phyloP scores from a whole-genome alignment of 1,284 basidiomycete genomes.

The Ustilago bromivora region DNA sequence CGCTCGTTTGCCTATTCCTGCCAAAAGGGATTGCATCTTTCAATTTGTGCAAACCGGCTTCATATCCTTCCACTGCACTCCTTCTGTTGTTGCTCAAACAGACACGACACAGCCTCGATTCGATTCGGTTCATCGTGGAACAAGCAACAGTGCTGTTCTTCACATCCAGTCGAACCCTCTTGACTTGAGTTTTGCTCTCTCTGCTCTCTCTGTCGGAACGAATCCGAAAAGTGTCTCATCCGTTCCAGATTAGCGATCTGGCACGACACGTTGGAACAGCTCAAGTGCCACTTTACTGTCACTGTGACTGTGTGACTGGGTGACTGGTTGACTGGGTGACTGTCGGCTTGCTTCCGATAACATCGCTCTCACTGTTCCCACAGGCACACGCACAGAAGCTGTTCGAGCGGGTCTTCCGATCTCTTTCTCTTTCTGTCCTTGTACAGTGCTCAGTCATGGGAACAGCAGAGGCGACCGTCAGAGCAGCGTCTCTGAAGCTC shows the following conservation, averaged over 20 bases:
- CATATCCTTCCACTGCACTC: background rate
- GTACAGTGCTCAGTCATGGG: conserved; percentile 4
- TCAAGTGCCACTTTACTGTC: too few relatives aligned
- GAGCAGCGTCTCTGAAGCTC: background rate
- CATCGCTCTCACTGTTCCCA: background rate
- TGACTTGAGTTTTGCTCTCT: background rate
- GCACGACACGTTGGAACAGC: background rate
- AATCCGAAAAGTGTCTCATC: background rate
- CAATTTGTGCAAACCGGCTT: background rate
- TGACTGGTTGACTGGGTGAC: too few relatives aligned
- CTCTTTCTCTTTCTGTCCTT: background rate
- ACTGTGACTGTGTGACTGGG: background rate
- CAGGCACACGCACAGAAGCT: background rate
- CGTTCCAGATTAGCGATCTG: background rate
- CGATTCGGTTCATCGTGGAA: background rate
- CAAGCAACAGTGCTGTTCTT: background rate
- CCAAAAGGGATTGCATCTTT: background rate
- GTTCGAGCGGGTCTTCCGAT: background rate
- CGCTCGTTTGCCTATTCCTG: background rate
- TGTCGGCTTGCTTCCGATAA: conserved; percentile 2
- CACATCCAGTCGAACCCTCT: background rate
- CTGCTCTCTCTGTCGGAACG: background rate
- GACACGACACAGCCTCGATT: background rate
- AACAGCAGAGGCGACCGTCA: background rate
- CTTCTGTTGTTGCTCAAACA: background rate